These are phyloP conservation scores for Trichoderma sp. DNA, from an alignment of 2,329 filamentous ascomycete species.

Conservation along the genomic window DNA sequence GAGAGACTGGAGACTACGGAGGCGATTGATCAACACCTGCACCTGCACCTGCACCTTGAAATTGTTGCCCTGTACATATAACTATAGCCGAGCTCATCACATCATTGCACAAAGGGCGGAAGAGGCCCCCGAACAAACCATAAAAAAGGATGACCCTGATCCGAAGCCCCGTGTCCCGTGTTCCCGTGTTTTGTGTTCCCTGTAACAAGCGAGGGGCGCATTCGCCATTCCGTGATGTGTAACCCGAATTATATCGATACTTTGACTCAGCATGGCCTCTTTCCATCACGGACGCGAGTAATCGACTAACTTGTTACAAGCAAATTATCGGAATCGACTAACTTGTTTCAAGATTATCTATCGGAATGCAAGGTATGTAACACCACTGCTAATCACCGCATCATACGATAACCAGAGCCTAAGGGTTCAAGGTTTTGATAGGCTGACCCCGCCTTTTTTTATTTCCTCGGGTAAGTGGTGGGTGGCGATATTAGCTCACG, in stretches of 20 bases:
- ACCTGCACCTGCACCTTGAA: neutral
- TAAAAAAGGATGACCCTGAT: neutral
- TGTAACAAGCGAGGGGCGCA: too few species aligned
- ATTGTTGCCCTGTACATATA: neutral
- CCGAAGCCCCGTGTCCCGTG: neutral
- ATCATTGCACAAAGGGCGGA: neutral
- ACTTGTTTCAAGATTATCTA: too few species aligned
- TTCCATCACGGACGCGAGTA: neutral
- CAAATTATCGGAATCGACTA: neutral
- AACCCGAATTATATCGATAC: neutral
- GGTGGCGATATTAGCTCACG: too few species aligned
- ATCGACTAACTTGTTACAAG: neutral
- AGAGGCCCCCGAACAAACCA: neutral
- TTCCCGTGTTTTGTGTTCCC: too few species aligned
- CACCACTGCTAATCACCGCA: neutral
- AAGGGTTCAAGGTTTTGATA: neutral
- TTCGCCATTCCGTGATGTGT: neutral
- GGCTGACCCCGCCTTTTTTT: slow-evolving; percentile 8
- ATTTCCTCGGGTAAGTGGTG: neutral
- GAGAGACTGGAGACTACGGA: neutral
- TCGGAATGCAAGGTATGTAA: neutral
- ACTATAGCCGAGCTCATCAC: neutral
- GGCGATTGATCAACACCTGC: neutral
- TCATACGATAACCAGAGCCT: neutral
- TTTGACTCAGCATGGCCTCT: neutral